Evolutionary conservation across 371 early-diverging fungal species (phyloP).

Genomic region (Mucor lusitanicus): DNA sequence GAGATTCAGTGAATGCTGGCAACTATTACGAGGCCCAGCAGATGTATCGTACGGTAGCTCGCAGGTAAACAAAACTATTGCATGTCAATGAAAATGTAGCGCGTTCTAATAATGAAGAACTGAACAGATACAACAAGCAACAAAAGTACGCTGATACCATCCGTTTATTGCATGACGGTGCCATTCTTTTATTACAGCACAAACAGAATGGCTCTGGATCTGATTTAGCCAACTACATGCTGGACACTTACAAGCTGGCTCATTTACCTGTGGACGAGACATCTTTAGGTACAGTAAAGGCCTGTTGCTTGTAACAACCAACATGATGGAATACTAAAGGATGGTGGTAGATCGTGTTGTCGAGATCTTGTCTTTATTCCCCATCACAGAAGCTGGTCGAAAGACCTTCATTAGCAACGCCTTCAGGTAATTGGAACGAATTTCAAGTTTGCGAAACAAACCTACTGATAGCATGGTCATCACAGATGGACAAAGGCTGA

Average conservation of each 20-base stretch:
- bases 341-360: slow-evolving; percentile 54
- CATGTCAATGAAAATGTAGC: neutral
- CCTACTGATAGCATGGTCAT: neutral
- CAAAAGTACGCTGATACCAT: slow-evolving; percentile 78
- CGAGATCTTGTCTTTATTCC: slow-evolving; percentile 52
- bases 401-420: slow-evolving; percentile 49
- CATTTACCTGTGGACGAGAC: slow-evolving; percentile 71
- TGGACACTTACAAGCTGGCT: slow-evolving; percentile 78
- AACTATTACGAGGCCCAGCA: slow-evolving; percentile 94
- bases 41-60: slow-evolving; percentile 89
- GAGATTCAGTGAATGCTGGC: slow-evolving; percentile 71
- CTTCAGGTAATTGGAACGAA: slow-evolving; percentile 31
- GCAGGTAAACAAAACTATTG: slow-evolving; percentile 55
- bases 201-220: slow-evolving; percentile 84
- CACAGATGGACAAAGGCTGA: slow-evolving; percentile 70
- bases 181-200: slow-evolving; percentile 73
- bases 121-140: slow-evolving; percentile 78
- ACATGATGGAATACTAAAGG: too few relatives aligned
- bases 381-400: slow-evolving; percentile 42
- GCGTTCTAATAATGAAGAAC: neutral
- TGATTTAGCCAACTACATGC: slow-evolving; percentile 80
- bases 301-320: neutral
- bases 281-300: slow-evolving; percentile 57
- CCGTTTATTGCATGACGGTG: slow-evolving; percentile 77
- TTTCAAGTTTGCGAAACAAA: neutral